phyloP scores from a whole-genome alignment of 2,329 filamentous ascomycete genomes.

The Metarhizium robertsii region DNA sequence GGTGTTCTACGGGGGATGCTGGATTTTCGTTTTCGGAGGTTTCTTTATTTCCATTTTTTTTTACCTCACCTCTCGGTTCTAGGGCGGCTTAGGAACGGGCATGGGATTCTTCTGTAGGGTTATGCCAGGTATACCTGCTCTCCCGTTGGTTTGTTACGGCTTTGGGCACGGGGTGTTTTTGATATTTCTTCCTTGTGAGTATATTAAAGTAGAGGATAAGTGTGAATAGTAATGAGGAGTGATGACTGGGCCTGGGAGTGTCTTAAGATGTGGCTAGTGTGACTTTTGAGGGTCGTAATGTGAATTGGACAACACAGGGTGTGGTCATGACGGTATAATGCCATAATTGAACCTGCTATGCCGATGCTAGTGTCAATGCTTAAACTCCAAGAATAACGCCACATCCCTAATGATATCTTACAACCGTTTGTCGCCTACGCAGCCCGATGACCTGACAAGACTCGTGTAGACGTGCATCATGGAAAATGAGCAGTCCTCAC shows the following conservation, averaged over 20 bases:
- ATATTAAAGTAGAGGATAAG: not conserved
- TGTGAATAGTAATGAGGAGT: constrained; percentile 7
- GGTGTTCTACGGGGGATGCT: not conserved
- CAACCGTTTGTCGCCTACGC: too few species aligned
- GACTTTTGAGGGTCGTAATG: too few species aligned
- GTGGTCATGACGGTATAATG: not conserved
- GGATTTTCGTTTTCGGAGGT: not conserved
- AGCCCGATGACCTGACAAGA: not conserved
- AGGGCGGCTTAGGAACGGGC: constrained; percentile 1
- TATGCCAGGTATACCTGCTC: not conserved
- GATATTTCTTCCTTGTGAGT: constrained; percentile 1
- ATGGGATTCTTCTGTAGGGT: not conserved
- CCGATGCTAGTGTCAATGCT: not conserved
- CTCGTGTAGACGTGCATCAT: not conserved
- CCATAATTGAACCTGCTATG: not conserved
- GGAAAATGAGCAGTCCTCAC: not conserved
- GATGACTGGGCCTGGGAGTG: not conserved
- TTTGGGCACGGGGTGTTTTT: constrained; percentile 6
- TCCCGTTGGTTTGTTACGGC: not conserved
- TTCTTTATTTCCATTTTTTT: not conserved
- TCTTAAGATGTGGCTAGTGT: not conserved
- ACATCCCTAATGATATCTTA: too few species aligned
- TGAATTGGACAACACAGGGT: too few species aligned
- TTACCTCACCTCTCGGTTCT: constrained; percentile 1
- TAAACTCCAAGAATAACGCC: too few species aligned